A percentile compares a stretch with the other conserved stretches of the same genome.
Conservation (phyloP, 1,284 basidiomycete species). For the Phylloboletellus chloephorus region DNA sequence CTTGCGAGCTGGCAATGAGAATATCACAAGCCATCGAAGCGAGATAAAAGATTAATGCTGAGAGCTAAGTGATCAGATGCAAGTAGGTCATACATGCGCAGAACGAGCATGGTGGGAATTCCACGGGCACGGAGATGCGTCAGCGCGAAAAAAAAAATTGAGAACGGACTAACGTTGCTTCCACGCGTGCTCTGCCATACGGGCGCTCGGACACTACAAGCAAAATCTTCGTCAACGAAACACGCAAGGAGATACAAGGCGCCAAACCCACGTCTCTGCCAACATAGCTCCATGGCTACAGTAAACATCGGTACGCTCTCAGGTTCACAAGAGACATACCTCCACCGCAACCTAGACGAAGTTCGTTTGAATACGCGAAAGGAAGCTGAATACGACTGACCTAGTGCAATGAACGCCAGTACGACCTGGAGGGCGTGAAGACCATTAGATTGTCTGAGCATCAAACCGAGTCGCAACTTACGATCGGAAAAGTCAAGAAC, state of each 20-base stretch:
- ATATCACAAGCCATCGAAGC: conserved; percentile 30
- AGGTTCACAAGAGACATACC: conserved; percentile 17
- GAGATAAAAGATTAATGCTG: conserved; percentile 29
- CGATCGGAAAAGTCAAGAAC: conserved; percentile 26
- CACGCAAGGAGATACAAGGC: not conserved
- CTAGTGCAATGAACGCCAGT: conserved; percentile 28
- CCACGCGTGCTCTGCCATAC: conserved; percentile 25
- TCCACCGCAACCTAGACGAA: conserved; percentile 20
- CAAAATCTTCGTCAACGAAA: conserved; percentile 1
- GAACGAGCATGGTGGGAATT: not conserved
- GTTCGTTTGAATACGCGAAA: not conserved
- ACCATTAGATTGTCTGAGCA: not conserved
- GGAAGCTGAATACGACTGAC: conserved; percentile 14
- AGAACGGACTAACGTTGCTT: conserved; percentile 23
- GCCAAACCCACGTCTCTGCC: conserved; percentile 24
- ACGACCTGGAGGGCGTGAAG: conserved; percentile 15
- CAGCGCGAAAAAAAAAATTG: not conserved
- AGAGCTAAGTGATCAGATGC: conserved; percentile 15
- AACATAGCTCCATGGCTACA: conserved; percentile 17
- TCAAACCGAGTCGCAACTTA: conserved; percentile 16
- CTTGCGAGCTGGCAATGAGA: conserved; percentile 31
- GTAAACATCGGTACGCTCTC: conserved; percentile 6
- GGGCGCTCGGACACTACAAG: conserved; percentile 20
- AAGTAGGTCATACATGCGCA: not conserved
- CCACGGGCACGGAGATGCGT: not conserved